Conservation (phyloP, 306 rosid species). For the Ormosia semicastrata region DNA sequence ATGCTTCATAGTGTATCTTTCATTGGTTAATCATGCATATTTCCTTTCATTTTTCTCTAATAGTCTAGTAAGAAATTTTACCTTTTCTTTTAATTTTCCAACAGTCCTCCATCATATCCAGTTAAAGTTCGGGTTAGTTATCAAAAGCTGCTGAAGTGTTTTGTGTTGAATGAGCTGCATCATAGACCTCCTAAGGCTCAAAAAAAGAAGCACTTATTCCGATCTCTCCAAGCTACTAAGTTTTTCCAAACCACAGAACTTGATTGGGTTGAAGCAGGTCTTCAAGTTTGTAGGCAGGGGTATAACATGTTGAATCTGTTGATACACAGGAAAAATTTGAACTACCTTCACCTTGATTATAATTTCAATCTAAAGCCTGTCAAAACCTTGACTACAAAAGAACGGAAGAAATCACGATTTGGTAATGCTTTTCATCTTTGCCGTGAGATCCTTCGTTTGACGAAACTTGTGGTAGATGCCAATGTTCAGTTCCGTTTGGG, state of each 20-base stretch:
- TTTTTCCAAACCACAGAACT: slow-evolving; percentile 99
- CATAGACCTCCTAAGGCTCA: slow-evolving; percentile 99
- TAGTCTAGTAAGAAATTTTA: neutral
- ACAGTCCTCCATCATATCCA: slow-evolving; percentile 97
- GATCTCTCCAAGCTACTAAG: slow-evolving; percentile 96
- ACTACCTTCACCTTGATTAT: slow-evolving; percentile 97
- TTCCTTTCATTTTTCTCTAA: neutral
- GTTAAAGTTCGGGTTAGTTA: slow-evolving; percentile 98
- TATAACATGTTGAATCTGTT: slow-evolving; percentile 94
- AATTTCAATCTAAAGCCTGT: slow-evolving; percentile 97
- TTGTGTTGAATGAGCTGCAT: slow-evolving; percentile 96
- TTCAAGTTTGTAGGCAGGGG: slow-evolving; percentile 99
- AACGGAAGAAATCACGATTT: slow-evolving; percentile 94
- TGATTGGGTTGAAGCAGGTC: slow-evolving; percentile 99
- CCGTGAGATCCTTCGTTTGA: slow-evolving; percentile 95
- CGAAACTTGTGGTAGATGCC: slow-evolving; percentile 99
- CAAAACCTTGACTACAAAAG: slow-evolving; percentile 92
- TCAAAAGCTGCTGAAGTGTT: slow-evolving; percentile 90
- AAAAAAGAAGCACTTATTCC: slow-evolving; percentile 90
- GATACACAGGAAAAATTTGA: slow-evolving; percentile 95
- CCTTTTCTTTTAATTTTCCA: neutral
- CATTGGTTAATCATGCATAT: neutral
- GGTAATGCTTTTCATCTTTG: slow-evolving; percentile 99
- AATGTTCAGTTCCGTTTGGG: slow-evolving; percentile 97
- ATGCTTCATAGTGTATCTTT: neutral